These are phyloP conservation scores for Fraxinus greggii DNA, from an alignment of 305 asterid genomes.

Conservation along the genomic window DNA sequence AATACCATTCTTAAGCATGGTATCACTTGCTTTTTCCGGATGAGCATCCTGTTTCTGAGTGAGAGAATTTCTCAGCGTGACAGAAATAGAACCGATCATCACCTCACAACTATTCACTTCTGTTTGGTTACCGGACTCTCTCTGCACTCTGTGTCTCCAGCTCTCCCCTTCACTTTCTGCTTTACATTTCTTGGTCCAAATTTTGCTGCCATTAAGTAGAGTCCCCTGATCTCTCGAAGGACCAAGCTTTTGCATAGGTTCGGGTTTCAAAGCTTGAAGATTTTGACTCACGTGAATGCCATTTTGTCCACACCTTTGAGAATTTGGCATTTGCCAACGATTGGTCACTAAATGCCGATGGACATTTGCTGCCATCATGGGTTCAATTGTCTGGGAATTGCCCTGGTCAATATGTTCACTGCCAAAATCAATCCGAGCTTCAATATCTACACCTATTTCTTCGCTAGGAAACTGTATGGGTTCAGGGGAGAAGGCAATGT, in stretches of 20 bases:
- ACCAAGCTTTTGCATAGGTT: constrained; percentile 47
- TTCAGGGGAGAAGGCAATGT: constrained; percentile 32
- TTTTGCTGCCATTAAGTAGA: constrained; percentile 43
- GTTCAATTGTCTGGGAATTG: constrained; percentile 43
- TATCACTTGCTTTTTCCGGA: constrained; percentile 27
- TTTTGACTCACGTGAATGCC: constrained; percentile 46
- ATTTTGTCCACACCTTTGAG: constrained; percentile 48
- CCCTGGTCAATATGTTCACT: constrained; percentile 35
- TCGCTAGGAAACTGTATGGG: constrained; percentile 41
- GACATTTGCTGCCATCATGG: constrained; percentile 33
- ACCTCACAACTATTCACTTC: constrained; percentile 54
- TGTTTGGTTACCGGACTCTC: constrained; percentile 34
- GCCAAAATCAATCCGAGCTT: constrained; percentile 37
- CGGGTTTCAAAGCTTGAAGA: constrained; percentile 50
- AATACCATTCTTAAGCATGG: constrained; percentile 33
- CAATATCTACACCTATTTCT: constrained; percentile 43
- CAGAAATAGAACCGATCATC: constrained; percentile 77
- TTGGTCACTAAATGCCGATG: constrained; percentile 29
- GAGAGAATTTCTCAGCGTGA: constrained; percentile 42
- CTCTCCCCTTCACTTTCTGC: constrained; percentile 39
- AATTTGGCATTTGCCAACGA: constrained; percentile 58
- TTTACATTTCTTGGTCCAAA: constrained; percentile 72
- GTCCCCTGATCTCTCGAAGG: constrained; percentile 42
- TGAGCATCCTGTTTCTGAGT: constrained; percentile 31
- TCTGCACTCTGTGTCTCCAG: constrained; percentile 34